phyloP scores from a whole-genome alignment of 2,329 filamentous ascomycete genomes.

The Diaporthe velutina region DNA sequence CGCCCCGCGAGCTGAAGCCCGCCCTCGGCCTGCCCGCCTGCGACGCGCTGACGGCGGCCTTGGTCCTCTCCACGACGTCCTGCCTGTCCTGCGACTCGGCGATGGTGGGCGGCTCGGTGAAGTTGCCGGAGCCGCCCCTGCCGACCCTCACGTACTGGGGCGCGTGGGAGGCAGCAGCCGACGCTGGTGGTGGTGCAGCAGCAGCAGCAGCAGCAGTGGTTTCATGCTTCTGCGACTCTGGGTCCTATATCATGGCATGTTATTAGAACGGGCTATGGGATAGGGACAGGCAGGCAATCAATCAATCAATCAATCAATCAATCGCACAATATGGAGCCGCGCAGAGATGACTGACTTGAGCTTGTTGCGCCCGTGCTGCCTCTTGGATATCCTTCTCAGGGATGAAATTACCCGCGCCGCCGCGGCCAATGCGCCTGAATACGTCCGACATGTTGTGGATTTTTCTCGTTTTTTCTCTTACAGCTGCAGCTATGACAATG shows the following conservation, averaged over 20 bases:
- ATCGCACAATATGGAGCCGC: neutral
- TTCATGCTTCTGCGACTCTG: slow-evolving; percentile 51
- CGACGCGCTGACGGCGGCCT: slow-evolving; percentile 51
- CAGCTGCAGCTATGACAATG: neutral
- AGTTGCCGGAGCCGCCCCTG: slow-evolving; percentile 75
- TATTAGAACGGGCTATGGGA: neutral
- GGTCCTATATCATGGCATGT: slow-evolving; percentile 47
- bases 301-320: neutral
- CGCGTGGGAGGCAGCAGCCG: slow-evolving; percentile 28
- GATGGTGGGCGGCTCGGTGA: slow-evolving; percentile 54
- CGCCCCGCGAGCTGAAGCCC: slow-evolving; percentile 62
- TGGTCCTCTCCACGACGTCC: slow-evolving; percentile 51
- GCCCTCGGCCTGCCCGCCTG: slow-evolving; percentile 41
- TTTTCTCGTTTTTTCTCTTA: neutral
- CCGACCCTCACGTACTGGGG: slow-evolving; percentile 59
- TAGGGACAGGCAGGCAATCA: neutral
- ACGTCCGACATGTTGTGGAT: slow-evolving; percentile 52
- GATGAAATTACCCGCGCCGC: slow-evolving; percentile 75
- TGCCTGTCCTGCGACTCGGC: slow-evolving; percentile 50
- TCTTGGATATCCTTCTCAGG: slow-evolving; percentile 65
- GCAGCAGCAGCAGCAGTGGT: neutral
- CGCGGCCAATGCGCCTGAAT: slow-evolving; percentile 68
- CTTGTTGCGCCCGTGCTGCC: slow-evolving; percentile 47
- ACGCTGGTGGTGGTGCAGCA: neutral
- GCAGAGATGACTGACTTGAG: slow-evolving; percentile 34